Base-by-base conservation (phyloP, 192 early-diverging fungal genomes). In the Entrophospora sp. region DNA sequence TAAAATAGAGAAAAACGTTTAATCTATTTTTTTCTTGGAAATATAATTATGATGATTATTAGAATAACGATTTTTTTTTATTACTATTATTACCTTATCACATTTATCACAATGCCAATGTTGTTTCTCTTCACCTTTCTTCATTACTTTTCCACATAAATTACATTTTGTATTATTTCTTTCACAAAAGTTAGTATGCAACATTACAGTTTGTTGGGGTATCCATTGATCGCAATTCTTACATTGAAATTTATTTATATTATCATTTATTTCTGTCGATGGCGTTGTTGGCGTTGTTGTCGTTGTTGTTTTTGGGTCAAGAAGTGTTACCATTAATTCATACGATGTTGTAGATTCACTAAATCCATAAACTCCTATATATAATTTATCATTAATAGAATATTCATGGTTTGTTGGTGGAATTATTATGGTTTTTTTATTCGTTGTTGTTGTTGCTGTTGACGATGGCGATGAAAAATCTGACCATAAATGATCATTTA, bases 61-160 rank as follows among this genome's bases (percentile, higher is more conserved):
- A n/a, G n/a, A n/a, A n/a, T n/a, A n/a, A n/a, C n/a, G n/a, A n/a
- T n/a, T n/a, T n/a, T n/a, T n/a, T n/a, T n/a, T n/a, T n/a, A 49
- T 44, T 40, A 61, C 4, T 30, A 51, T 28, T 8, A 4, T 58
- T 57, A 78, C 73, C 57, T 73, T 69, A 40, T 76, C 74, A 61
- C 92, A 94, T 28, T 75, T 40, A 13, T 79, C 77, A 75, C 93
- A 97, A 69, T 97, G 94, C 88, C 89, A 93, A 66, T 95, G 94
- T 0, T 76, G 65, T 4, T 64, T 49, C n/a, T 79, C 63, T 30
- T 92, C 86, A 1, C 77, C 73, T 24, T 84, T 87, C 61, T 84
- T 83, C 71, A 95, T 85, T 6, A 90, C 79, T 20, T 76, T 73
- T 1, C 71, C 59, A 74, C 93, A 95, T 13, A 49, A 59, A 1